These are phyloP conservation scores for Caryopteris hybrid DNA, from an alignment of 305 asterid species.

Conservation along the genomic window DNA sequence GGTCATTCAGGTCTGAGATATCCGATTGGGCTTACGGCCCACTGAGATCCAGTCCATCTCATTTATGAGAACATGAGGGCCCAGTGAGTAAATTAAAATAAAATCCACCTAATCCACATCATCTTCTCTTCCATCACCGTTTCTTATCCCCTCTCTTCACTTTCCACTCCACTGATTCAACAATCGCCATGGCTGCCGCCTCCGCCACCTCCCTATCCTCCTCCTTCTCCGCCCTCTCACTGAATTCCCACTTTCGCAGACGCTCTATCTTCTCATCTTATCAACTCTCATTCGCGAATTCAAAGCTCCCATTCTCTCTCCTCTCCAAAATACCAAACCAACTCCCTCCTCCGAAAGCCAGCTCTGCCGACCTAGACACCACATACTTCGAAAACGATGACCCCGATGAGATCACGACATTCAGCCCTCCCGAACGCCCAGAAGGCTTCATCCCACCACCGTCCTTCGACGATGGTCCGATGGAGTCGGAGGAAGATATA, in stretches of 20 bases:
- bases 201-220: constrained; percentile 33
- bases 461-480: constrained; percentile 72
- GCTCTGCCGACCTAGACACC: constrained; percentile 41
- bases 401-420: constrained; percentile 45
- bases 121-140: constrained; percentile 13
- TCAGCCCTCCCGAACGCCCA: constrained; percentile 61
- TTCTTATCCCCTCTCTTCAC: constrained; percentile 18
- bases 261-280: constrained; percentile 6
- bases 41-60: no score
- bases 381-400: constrained; percentile 41
- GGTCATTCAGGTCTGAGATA: no score
- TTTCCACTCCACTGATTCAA: constrained; percentile 15
- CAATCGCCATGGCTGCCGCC: constrained; percentile 34
- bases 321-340: constrained; percentile 28
- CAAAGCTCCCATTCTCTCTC: constrained; percentile 21
- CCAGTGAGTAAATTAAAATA: neutral
- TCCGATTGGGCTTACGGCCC: no score
- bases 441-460: constrained; percentile 61
- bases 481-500: constrained; percentile 73
- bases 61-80: no score
- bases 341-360: constrained; percentile 26
- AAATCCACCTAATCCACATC: neutral
- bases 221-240: constrained; percentile 32
- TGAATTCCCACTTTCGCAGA: constrained; percentile 23
- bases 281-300: constrained; percentile 17